Evolutionary conservation across 768 basidiomycete species (phyloP), one percentile per base, ranked within the genome.

Genomic region (Tricholoma matsutake): DNA sequence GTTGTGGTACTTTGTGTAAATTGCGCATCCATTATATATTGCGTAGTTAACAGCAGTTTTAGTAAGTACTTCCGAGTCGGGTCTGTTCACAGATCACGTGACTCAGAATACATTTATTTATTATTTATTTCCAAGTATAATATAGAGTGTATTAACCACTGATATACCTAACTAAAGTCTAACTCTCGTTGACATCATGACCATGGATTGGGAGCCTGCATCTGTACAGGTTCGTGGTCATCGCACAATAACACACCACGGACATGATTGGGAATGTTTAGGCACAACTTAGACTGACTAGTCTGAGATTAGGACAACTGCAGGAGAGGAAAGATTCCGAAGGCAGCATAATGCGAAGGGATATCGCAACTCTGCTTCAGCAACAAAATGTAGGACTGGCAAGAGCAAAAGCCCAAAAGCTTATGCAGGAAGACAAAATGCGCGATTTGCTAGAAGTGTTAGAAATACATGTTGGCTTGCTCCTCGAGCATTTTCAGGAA

Each of bases 251-350:
- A 7, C 22, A 34, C 25, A 16, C 28, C 10, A 57, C 25, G 39
- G n/a, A 4, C 32, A 57, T 49, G 34, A 63, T 63, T 64, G 57
- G 59, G 10, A n/a, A 35, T 31, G 61, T 63, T 31, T 64, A 92
- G 90, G 74, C 79, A 18, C 84, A 88, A 61, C 78, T 92, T 52
- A 81, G 86, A 61, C 76, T 83, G 25, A 81, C 89, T 7, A 83
- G 83, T 51, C 86, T 88, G 63, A 80, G 80, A 55, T 78, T 92
- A 29, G 86, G 86, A 18, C 88, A 91, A 65, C 70, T 89, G 16
- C 88, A 89, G 68, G 84, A 86, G 63, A 84, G 83, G 71, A 83
- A 86, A 61, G 87, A 91, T 64, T 83, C 88, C 5, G 79, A 86
- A 67, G 81, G 79, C 2, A 80, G 79, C 35, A 83, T 89, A 47